Evolutionary conservation across 2,329 filamentous ascomycete genomes (phyloP), one percentile per base, ranked within the genome.

Genomic region (Stemphylium beticola): DNA sequence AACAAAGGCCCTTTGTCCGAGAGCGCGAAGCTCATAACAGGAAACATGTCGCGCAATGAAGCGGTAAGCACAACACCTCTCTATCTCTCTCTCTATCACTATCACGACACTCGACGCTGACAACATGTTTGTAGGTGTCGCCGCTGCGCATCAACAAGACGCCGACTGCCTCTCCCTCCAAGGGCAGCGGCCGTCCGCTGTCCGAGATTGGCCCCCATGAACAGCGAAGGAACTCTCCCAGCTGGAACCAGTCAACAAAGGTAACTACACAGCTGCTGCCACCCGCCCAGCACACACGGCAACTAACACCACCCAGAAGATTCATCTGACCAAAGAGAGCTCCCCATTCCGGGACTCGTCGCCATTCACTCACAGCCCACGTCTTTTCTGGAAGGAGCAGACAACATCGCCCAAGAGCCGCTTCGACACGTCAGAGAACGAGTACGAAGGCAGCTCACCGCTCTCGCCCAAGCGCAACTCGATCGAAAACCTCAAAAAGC

Each of bases 401-500:
- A 86, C 87, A 79, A 64, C 81, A 75, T 89, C 86, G 68, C 86
- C 84, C 64, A 73, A 71, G 60, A 85, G 80, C 75, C 83, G 81
- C 68, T 85, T 84, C 61, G 83, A 82, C 58, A 49, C 58, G 24
- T 77, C 79, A 3, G 93, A 97, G 77, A 96, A 96, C 77, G 71
- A 74, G 22, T 65, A 57, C 51, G 82, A 84, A 58, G 81, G 82
- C 53, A 60, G 54, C 38, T 87, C 89, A 11, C 85, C 89, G 10
- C 85, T 88, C 7, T 88, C 89, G 40, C 87, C 91, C 18, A 88
- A 86, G 53, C 90, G 93, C 72, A 91, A 91, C 40, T 98, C 93
- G 15, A 93, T 99, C 64, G 95, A 99, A 83, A 93, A 93, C 71
- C 83, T 99, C 55, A 96, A 97, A 79, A 91, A 89, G 74, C 93